Evolutionary conservation across 2,329 filamentous ascomycete species (phyloP), one percentile per base, ranked within the genome.

Genomic region (Ophiosphaerella herpotricha): DNA sequence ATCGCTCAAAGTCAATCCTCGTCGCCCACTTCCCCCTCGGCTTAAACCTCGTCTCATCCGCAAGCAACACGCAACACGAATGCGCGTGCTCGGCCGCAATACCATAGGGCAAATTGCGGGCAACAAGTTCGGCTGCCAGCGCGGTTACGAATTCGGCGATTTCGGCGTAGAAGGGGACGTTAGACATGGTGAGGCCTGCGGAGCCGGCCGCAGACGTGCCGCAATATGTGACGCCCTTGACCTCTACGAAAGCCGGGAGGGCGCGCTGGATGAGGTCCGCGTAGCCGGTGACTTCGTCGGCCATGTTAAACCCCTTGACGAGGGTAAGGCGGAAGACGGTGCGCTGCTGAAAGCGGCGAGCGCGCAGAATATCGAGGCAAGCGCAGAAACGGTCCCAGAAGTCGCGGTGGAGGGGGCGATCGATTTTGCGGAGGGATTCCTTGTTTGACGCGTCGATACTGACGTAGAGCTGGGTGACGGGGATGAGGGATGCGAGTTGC

Each of bases 191-290:
- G 39, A 97, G 79, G 0, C 93, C 93, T 0, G 91, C 92, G 45
- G 87, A 88, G 4, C 89, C 87, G 7, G 89, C 89, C 1, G 91
- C 91, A 7, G 87, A 87, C 0, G 93, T 97, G 35, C 94, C 94
- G 74, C 94, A 97, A 77, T 94, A 97, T 0, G 93, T 97, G 33
- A 97, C 93, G 46, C 93, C 93, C 78, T 97, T 97, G 73, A 97
- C 83, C 77, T 97, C 93, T 41, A 97, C 85, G 68, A 97, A 96
- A 72, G 90, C 93, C 0, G 93, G 93, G 18, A 96, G 80, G 0
- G 89, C 92, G 58, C 86, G 85, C 68, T 92, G 89, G 14, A 97
- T 89, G 1, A 97, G 85, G 65, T 90, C 86, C 0, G 93, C 93
- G 67, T 99, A 97, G 4, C 93, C 93, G 58, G 87, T 83, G 5